Base-by-base conservation (phyloP, 2,329 filamentous ascomycete genomes). In the Claviceps africana region DNA sequence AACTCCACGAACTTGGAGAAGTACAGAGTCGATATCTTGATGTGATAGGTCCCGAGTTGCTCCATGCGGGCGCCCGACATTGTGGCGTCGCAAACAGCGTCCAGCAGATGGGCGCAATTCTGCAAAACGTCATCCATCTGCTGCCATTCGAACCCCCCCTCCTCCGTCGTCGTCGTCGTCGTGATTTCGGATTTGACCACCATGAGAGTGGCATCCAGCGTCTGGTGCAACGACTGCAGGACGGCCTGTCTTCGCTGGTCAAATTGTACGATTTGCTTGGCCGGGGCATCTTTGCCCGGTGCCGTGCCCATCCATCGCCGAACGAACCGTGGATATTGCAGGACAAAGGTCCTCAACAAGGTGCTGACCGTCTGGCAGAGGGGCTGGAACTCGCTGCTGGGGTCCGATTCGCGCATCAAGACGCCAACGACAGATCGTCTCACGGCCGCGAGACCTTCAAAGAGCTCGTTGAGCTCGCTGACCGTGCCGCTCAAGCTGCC, bases 11-110 rank as follows among this genome's bases (percentile, higher is more conserved):
- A 80, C 47, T 78, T 72, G n/a, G 79, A 71, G 62, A 83, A 88
- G 62, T 87, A 87, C 3, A 86, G 72, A 58, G 85, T 83, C 0
- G 85, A 88, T 28, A 88, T 77, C 59, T 82, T 86, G 55, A 84
- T 75, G 53, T 78, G 72, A 57, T 81, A 79, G 2, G 69, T 70
- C n/a, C 57, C 60, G 13, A 70, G 58, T 49, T 68, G 63, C 30
- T 68, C 67, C 1, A 58, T 48, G 47, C 60, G 64, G 19, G 60
- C 51, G 9, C 57, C 46, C 1, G 67, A 65, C 13, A 63, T 53
- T 4, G 60, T 57, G 4, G 65, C 61, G 47, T 75, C 68, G 5
- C 73, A 72, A 45, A 82, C 67, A 49, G 72, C 70, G 35, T 79
- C 75, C 10, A 83, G 64, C 15, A 85, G 67, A 7, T 67, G 65